These are phyloP conservation scores for Daldinia childiae DNA, from an alignment of 495 filamentous ascomycete species.

Conservation along the genomic window DNA sequence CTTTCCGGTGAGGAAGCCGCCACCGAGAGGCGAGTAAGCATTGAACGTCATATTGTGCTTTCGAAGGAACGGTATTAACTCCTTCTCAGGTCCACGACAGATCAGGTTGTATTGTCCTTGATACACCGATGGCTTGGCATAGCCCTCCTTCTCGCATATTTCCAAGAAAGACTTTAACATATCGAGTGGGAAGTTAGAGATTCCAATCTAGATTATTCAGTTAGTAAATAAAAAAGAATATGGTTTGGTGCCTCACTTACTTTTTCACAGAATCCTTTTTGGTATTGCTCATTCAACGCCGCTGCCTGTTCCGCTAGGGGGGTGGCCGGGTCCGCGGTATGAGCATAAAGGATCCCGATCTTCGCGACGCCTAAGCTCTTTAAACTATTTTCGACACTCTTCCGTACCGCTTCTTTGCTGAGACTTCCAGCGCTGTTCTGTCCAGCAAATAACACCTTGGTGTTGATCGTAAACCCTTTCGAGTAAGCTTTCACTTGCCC, in stretches of 20 bases:
- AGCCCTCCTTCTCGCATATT: slow-evolving; percentile 55
- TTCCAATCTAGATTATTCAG: neutral
- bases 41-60: slow-evolving; percentile 18
- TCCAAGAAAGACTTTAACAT: slow-evolving; percentile 54
- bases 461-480: slow-evolving; percentile 43
- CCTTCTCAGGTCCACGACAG: slow-evolving; percentile 50
- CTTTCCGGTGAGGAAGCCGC: slow-evolving; percentile 43
- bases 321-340: neutral
- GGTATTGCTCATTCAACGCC: neutral
- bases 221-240: neutral
- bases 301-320: neutral
- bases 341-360: neutral
- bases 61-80: slow-evolving; percentile 48
- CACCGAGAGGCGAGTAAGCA: slow-evolving; percentile 40
- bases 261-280: neutral
- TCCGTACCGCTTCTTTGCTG: neutral
- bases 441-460: slow-evolving; percentile 34
- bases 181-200: slow-evolving; percentile 52
- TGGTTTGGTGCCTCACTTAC: neutral
- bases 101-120: slow-evolving; percentile 61
- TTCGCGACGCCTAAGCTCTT: neutral
- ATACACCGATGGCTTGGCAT: slow-evolving; percentile 58
- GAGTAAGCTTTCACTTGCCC: slow-evolving; percentile 35
- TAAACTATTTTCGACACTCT: neutral
- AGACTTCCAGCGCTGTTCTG: neutral